Conservation (phyloP, 768 basidiomycete genomes). For the Boletus rubroflammeus region DNA sequence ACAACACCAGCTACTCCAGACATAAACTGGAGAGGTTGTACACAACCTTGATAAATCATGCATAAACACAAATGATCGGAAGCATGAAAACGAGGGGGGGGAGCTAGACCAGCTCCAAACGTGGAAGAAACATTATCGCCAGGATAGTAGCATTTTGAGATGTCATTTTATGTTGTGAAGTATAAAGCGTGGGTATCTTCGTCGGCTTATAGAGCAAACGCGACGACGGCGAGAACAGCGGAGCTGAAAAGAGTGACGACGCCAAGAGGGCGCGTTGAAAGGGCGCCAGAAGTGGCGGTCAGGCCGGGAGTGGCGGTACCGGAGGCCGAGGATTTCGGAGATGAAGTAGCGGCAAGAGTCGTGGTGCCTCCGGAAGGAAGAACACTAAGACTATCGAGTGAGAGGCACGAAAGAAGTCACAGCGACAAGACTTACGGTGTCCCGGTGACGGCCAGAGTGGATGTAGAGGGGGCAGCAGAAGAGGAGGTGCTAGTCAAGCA, state of each 20-base stretch:
- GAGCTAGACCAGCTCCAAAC: conserved; percentile 12
- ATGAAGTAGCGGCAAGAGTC: neutral
- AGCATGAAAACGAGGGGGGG: conserved; percentile 1
- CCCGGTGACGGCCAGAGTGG: conserved; percentile 3
- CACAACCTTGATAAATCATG: conserved; percentile 11
- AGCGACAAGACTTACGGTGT: neutral
- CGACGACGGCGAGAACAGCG: conserved; percentile 18
- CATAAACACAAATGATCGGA: conserved; percentile 8
- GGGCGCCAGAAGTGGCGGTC: conserved; percentile 21
- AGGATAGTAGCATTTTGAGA: conserved; percentile 19
- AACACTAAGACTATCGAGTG: neutral
- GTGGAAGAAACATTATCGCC: conserved; percentile 15
- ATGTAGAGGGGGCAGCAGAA: conserved; percentile 5
- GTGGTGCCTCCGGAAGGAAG: neutral
- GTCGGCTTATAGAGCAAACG: conserved; percentile 22
- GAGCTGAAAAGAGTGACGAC: conserved; percentile 22
- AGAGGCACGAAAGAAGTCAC: neutral
- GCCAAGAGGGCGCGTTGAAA: conserved; percentile 23
- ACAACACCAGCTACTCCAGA: conserved; percentile 10
- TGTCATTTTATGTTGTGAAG: conserved; percentile 39
- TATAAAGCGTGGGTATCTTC: conserved; percentile 20
- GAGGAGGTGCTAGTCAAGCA: conserved; percentile 30
- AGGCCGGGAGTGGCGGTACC: conserved; percentile 37
- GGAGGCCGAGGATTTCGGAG: conserved; percentile 13
- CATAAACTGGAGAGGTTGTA: conserved; percentile 5